Conservation (phyloP, 805 yeast species). For the Metschnikowia lunata region DNA sequence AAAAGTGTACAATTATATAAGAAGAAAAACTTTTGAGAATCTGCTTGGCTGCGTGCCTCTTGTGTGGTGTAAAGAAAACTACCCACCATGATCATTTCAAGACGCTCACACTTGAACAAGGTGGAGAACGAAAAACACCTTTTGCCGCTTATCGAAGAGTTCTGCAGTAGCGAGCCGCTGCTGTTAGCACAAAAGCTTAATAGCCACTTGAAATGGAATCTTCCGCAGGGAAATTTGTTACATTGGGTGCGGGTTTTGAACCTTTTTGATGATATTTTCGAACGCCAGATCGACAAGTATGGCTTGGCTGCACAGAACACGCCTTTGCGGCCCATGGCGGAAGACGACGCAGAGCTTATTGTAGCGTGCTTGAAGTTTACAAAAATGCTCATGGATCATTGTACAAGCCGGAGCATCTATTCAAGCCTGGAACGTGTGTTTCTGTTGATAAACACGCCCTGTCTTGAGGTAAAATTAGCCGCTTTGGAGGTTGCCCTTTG, state of each 20-base stretch:
- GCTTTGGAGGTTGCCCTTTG: conserved; percentile 59
- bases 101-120: conserved; percentile 25
- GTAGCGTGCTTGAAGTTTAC: conserved; percentile 59
- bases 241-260: conserved; percentile 78
- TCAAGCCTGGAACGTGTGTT: conserved; percentile 60
- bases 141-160: conserved; percentile 30
- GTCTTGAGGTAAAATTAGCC: conserved; percentile 52
- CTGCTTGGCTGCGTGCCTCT: too few relatives aligned
- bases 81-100: conserved; percentile 28
- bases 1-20: too few relatives aligned
- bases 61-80: too few relatives aligned
- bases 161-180: conserved; percentile 29
- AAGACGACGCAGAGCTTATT: conserved; percentile 45
- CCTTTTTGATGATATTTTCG: conserved; percentile 66
- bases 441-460: conserved; percentile 53
- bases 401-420: conserved; percentile 64
- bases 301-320: conserved; percentile 44
- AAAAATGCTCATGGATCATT: conserved; percentile 58
- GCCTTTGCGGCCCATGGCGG: conserved; percentile 41
- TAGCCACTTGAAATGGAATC: conserved; percentile 47
- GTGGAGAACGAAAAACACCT: conserved; percentile 29
- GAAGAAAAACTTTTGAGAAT: too few relatives aligned
- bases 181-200: conserved; percentile 40
- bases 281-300: conserved; percentile 50
- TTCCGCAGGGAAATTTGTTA: conserved; percentile 63